Conservation (phyloP, 495 filamentous ascomycete genomes). For the Talaromyces stipitatus region DNA sequence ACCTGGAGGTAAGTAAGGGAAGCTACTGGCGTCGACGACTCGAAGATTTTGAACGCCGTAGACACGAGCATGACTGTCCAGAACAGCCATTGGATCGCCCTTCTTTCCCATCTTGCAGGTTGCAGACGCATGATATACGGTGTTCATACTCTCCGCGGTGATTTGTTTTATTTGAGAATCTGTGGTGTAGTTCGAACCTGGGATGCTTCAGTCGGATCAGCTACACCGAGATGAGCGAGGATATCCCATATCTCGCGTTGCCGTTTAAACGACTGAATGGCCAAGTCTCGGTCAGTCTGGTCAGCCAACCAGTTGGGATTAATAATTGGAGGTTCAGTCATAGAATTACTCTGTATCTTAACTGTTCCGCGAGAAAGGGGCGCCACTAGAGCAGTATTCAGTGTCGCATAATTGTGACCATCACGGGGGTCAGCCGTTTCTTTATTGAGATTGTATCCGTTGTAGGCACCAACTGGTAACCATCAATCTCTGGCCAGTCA, state of each 20-base stretch:
- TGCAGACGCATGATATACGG: conserved; percentile 42
- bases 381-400: conserved; percentile 30
- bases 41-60: conserved; percentile 26
- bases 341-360: conserved; percentile 36
- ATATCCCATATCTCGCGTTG: conserved; percentile 20
- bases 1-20: conserved; percentile 51
- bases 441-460: conserved; percentile 17
- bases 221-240: background rate
- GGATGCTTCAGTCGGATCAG: conserved; percentile 26
- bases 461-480: conserved; percentile 11
- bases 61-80: conserved; percentile 40
- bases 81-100: conserved; percentile 38
- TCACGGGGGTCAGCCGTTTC: conserved; percentile 17
- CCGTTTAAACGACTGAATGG: conserved; percentile 37
- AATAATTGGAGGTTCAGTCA: conserved; percentile 40
- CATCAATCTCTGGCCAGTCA: conserved; percentile 50
- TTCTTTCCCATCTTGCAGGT: conserved; percentile 43
- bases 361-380: conserved; percentile 48
- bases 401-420: conserved; percentile 31
- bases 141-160: conserved; percentile 27
- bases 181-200: conserved; percentile 32
- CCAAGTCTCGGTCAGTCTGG: conserved; percentile 34
- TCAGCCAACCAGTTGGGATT: conserved; percentile 38
- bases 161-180: conserved; percentile 38
- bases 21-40: conserved; percentile 52